Evolutionary conservation across 495 filamentous ascomycete species (phyloP), one percentile per base, ranked within the genome.

Genomic region (Penicillium ucsense): DNA sequence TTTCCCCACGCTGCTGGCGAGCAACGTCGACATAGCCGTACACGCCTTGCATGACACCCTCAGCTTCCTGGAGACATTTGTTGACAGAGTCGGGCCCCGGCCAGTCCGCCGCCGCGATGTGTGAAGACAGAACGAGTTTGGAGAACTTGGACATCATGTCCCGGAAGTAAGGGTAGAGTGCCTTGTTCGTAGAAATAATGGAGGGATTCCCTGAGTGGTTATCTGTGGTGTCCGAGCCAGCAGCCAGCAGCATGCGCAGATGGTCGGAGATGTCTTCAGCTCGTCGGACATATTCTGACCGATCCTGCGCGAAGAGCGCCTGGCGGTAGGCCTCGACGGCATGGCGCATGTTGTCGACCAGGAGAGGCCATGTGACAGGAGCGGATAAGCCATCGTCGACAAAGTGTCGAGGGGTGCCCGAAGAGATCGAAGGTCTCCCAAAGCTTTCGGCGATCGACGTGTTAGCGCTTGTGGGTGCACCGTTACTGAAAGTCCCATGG

Each of bases 101-200:
- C 80, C 86, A 96, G 63, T 97, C 92, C 31, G 91, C 85, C 27
- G 91, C 87, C 34, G 92, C 92, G 59, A 97, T 95, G 63, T 97
- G 92, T n/a, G 92, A 96, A 20, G 91, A 97, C 33, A 98, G 79
- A 27, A 98, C 94, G 35, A 98, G 74, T 64, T 97, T 98, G 35
- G 94, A 97, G 67, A 97, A 97, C 55, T 92, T 87, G 4, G 92
- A 97, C 92, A 98, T 98, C 85, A 95, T 96, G 60, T 96, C 94
- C 43, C 94, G 80, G 66, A 96, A 98, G 68, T 97, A 89, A 31
- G 94, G 92, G 57, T 97, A 96, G 38, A 98, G 73, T 3, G 87
- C 83, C 66, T 95, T 95, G 66, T 98, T 98, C 6, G 89, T 90
- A 6, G 88, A 92, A 45, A 98, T 98, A 61, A 97, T 96, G n/a